Evolutionary conservation across 2,329 filamentous ascomycete species (phyloP), one percentile per base, ranked within the genome.

Genomic region (Diplodia corticola): DNA sequence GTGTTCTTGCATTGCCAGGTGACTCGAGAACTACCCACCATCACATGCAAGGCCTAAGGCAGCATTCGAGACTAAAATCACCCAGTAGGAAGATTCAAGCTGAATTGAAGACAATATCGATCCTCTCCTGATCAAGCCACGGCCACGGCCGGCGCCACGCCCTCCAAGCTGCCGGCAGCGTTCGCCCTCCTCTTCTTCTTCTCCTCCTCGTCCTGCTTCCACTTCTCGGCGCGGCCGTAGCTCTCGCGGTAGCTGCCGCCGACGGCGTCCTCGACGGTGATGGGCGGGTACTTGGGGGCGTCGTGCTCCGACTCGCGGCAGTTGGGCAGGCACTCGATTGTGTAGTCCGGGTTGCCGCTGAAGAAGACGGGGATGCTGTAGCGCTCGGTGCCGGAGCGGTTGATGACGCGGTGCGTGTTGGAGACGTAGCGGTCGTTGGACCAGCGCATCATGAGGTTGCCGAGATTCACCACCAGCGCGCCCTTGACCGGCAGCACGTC

Each of bases 291-390:
- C 67, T 80, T 82, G 0, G 75, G 71, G 54, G 68, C 60, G 63
- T 80, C 77, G 5, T 73, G 77, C 30, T 73, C 70, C 33, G 71
- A 71, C 28, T 72, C 71, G 15, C 73, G 73, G 67, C 79, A 82
- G 57, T 79, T 80, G 0, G 80, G 80, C 64, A 82, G 68, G 66
- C 80, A 81, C 65, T 77, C 70, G 54, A 81, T 78, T 7, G 79
- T 67, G 66, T 78, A 81, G 61, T 81, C 79, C 1, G 79, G 79
- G 53, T 82, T 81, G 1, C 79, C 78, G n/a, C 72, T 76, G 66
- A 78, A 81, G 69, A 81, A 81, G 64, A 81, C 79, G 0, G 78
- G 78, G 59, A 80, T 79, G 0, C 74, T 77, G 67, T 81, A 80
- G 7, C 79, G 70, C 67, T 81, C 78, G 9, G 68, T 50, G 0